phyloP scores from a whole-genome alignment of 169 alveolate genomes.

The Neospora caninum region DNA sequence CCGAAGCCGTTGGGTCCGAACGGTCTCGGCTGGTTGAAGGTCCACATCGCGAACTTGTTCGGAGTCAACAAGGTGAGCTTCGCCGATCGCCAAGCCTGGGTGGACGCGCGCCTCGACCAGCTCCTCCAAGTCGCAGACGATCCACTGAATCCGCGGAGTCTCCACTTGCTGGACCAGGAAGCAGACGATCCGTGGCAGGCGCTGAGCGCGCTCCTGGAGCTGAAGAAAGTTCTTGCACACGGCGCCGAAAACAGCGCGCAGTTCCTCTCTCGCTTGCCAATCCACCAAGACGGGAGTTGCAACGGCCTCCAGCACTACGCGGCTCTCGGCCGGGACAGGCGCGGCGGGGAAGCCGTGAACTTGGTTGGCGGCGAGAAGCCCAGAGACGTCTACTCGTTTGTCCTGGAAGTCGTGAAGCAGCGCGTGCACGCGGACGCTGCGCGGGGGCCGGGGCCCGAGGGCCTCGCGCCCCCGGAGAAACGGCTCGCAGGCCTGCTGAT shows the following conservation, averaged over 20 bases:
- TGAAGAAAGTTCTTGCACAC: constrained; percentile 61
- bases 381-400: constrained; percentile 95
- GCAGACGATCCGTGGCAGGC: constrained; percentile 97
- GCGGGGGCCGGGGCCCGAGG: not conserved
- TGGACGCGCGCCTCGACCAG: constrained; percentile 55
- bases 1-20: constrained; percentile 89
- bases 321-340: constrained; percentile 95
- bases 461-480: not conserved
- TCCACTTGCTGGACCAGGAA: constrained; percentile 81
- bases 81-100: constrained; percentile 63
- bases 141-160: constrained; percentile 85
- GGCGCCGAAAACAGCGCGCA: constrained; percentile 83
- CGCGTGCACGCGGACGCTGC: constrained; percentile 51
- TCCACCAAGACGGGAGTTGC: constrained; percentile 98
- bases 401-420: constrained; percentile 70
- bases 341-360: constrained; percentile 95
- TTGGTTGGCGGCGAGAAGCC: constrained; percentile 91
- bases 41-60: constrained; percentile 91
- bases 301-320: constrained; percentile 96
- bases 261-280: constrained; percentile 88
- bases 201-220: constrained; percentile 83
- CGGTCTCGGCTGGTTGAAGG: constrained; percentile 96
- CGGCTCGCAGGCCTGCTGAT: not conserved
- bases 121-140: constrained; percentile 75
- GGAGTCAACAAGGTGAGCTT: constrained; percentile 89